Base-by-base conservation (phyloP, 108 stramenopile species). In the Skeletonema tropicum region DNA sequence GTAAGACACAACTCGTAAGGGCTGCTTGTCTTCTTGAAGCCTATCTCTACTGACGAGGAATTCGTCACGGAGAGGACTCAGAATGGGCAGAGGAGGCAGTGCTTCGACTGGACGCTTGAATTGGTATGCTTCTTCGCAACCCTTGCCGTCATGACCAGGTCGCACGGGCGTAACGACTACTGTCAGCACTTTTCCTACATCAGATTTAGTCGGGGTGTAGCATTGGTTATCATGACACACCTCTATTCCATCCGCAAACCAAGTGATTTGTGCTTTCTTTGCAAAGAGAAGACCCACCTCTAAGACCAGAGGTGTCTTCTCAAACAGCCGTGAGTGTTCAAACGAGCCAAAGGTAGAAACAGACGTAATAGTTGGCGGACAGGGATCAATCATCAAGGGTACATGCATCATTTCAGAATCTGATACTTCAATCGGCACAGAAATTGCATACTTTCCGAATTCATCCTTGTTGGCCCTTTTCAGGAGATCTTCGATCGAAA, bases 341-440 rank as follows among this genome's bases (percentile, higher is more conserved):
- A 91, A 90, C 0, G 79, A 74, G 57, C 88, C 89, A 74, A 91
- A 93, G 23, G 88, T 88, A 41, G 77, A 15, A 1, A 90, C 84
- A 0, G 71, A 39, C 1, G 85, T 49, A 23, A 92, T 74, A 14
- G 86, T 82, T 3, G 91, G 91, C 36, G 88, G 87, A 64, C 85
- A 87, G 6, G 66, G 71, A 57, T 79, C 77, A 17, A 90, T 68
- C 8, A 76, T 41, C 7, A 88, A 45, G 3, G 58, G 76, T 14
- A 85, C 49, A 62, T 62, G 60, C 49, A 45, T 41, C 8, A 13
- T 62, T 14, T 36, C 55, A n/a, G 58, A n/a, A 8, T 65, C 38
- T 33, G 42, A 21, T 25, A n/a, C 39, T 70, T 32, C 41, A 46
- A 62, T 67, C 21, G 65, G 69, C 6, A 76, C 48, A 3, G 74